Evolutionary conservation across 2,329 filamentous ascomycete genomes (phyloP).

Genomic region (Talaromyces albobiverticillius): DNA sequence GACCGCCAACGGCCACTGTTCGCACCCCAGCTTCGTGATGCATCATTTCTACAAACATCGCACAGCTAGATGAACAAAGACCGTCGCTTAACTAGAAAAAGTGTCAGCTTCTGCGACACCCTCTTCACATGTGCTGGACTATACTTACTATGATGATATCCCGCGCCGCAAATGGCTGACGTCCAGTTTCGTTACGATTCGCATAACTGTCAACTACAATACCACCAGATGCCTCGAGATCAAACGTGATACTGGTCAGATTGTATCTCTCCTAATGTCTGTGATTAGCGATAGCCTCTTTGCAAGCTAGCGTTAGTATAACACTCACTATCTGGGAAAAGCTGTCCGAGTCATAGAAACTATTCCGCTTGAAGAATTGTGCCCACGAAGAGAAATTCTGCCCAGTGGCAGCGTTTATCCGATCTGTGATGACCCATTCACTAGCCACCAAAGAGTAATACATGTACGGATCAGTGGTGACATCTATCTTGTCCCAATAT

Average conservation of each 20-base stretch:
- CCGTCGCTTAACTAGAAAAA: conserved; percentile 19
- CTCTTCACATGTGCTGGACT: too few relatives aligned
- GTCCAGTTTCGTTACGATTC: conserved; percentile 14
- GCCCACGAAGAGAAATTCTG: conserved; percentile 27
- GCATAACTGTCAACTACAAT: conserved; percentile 17
- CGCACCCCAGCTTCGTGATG: conserved; percentile 23
- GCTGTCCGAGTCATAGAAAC: not conserved
- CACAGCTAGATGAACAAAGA: conserved; percentile 24
- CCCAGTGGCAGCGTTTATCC: conserved; percentile 23
- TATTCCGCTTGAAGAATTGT: conserved; percentile 25
- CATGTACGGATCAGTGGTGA: not conserved
- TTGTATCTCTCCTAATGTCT: conserved; percentile 17
- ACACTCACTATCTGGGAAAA: too few relatives aligned
- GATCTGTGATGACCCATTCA: conserved; percentile 26
- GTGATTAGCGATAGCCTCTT: too few relatives aligned
- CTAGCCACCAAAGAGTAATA: conserved; percentile 2
- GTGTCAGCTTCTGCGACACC: too few relatives aligned
- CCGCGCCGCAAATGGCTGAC: conserved; percentile 16
- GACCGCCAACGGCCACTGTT: conserved; percentile 26
- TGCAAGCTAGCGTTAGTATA: too few relatives aligned
- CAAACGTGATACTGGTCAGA: conserved; percentile 20
- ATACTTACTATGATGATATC: conserved; percentile 18
- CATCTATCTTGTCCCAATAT: not conserved
- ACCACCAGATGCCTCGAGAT: conserved; percentile 8
- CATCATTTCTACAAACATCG: conserved; percentile 29